Base-by-base conservation (phyloP, 176 grass and related monocot genomes). In the Oryza punctata region DNA sequence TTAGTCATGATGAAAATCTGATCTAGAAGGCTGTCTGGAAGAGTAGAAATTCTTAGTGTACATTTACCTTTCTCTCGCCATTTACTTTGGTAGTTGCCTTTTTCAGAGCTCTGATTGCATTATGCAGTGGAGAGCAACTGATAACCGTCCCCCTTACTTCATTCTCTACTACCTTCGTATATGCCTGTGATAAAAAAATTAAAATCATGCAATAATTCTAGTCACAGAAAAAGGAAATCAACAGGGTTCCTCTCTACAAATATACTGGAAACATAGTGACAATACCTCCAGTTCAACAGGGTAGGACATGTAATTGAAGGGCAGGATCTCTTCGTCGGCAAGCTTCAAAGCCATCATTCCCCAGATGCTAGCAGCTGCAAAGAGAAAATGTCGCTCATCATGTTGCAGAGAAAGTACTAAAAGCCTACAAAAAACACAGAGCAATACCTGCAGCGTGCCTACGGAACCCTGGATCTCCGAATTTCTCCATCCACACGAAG, bases 401-500 rank as follows among this genome's bases (percentile, higher is more conserved):
- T 16, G 26, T 57, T 10, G 45, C 33, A 75, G 78, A 4, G 66
- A 21, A 14, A 12, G 27, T 8, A 66, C 72, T 5, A 81, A 72
- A 28, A 66, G 38, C 5, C 4, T 65, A 3, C 57, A 67, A 40
- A 68, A 71, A 18, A n/a, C 12, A 28, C 0, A 52, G 37, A 54
- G 28, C 50, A 35, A 30, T 73, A 97, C 90, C 92, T 92, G 95
- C 92, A 32, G 91, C 85, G 83, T 97, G 90, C 80, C 88, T 92
- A 61, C 69, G 86, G 81, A 97, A 97, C 60, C 87, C 80, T 44
- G 95, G 95, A 78, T 97, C 92, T 63, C 81, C 95, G 28, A 92
- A 97, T 87, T 97, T 97, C 67, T 80, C 88, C 92, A 97, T 92
- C 95, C 95, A 97, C 10, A 92, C 32, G 2, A 87, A 94, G 63